A percentile compares a stretch with the other conserved stretches of the same genome.
These are phyloP conservation scores for Phoma sp. DNA, from an alignment of 2,329 filamentous ascomycete genomes.

Conservation along the genomic window DNA sequence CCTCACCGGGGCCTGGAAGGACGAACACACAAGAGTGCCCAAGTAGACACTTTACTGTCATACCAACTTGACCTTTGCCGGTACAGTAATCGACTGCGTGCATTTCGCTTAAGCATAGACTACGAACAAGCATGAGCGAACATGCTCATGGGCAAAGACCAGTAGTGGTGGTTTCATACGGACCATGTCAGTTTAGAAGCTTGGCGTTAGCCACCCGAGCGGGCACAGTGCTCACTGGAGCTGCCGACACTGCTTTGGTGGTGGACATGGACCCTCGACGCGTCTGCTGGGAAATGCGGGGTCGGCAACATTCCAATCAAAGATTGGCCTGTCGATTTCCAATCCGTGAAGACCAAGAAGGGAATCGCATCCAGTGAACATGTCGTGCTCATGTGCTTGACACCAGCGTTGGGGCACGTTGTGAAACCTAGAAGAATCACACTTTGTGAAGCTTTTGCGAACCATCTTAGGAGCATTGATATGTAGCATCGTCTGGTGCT, in stretches of 20 bases:
- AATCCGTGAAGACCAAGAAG: slow-evolving; percentile 23
- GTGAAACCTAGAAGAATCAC: slow-evolving; percentile 24
- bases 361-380: slow-evolving; percentile 22
- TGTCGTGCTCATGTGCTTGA: slow-evolving; percentile 32
- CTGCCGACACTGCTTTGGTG: slow-evolving; percentile 35
- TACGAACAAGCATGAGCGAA: neutral
- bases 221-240: slow-evolving; percentile 33
- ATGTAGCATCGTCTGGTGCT: slow-evolving; percentile 27
- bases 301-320: slow-evolving; percentile 37
- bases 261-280: slow-evolving; percentile 29
- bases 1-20: neutral
- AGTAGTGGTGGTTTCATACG: neutral
- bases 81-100: neutral
- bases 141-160: neutral
- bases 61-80: neutral
- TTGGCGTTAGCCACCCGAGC: slow-evolving; percentile 25
- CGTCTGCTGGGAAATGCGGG: slow-evolving; percentile 45
- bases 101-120: neutral
- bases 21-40: neutral
- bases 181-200: slow-evolving; percentile 5
- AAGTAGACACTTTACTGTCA: neutral
- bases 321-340: slow-evolving; percentile 20
- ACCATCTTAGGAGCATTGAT: slow-evolving; percentile 14
- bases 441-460: slow-evolving; percentile 9
- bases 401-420: slow-evolving; percentile 23